Conservation (phyloP, 2,329 filamentous ascomycete species). For the Trichoderma sp. region DNA sequence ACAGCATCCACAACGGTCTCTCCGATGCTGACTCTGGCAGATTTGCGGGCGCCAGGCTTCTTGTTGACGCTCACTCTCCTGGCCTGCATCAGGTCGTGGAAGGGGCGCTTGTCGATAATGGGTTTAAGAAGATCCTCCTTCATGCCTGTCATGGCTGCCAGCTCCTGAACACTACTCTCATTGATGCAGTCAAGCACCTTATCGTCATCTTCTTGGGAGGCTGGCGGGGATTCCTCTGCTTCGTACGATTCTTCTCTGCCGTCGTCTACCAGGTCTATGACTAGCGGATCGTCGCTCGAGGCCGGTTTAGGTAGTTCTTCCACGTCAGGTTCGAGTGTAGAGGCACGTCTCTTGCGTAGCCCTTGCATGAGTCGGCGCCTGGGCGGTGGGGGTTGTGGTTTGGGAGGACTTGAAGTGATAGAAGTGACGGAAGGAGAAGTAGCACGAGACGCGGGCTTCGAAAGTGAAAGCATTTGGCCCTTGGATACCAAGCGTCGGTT, state of each 20-base stretch:
- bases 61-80: conserved; percentile 58
- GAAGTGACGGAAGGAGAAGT: conserved; percentile 10
- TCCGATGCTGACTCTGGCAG: conserved; percentile 48
- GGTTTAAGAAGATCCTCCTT: conserved; percentile 66
- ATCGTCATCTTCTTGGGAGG: conserved; percentile 34
- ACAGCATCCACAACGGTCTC: conserved; percentile 51
- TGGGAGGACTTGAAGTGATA: conserved; percentile 22
- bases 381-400: conserved; percentile 21
- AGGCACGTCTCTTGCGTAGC: conserved; percentile 27
- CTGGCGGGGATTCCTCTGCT: conserved; percentile 33
- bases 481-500: conserved; percentile 34
- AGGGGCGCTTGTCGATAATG: conserved; percentile 74
- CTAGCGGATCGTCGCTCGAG: conserved; percentile 36
- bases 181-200: conserved; percentile 79
- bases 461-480: conserved; percentile 26
- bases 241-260: conserved; percentile 43
- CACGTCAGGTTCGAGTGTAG: conserved; percentile 24
- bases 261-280: conserved; percentile 38
- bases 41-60: conserved; percentile 45
- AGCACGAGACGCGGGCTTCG: background rate
- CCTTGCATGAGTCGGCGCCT: conserved; percentile 39
- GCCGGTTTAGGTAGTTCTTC: conserved; percentile 24
- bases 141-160: conserved; percentile 78
- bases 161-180: conserved; percentile 67
- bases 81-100: conserved; percentile 62